Evolutionary conservation across 768 basidiomycete species (phyloP).

Genomic region (Agrocybe pediades): DNA sequence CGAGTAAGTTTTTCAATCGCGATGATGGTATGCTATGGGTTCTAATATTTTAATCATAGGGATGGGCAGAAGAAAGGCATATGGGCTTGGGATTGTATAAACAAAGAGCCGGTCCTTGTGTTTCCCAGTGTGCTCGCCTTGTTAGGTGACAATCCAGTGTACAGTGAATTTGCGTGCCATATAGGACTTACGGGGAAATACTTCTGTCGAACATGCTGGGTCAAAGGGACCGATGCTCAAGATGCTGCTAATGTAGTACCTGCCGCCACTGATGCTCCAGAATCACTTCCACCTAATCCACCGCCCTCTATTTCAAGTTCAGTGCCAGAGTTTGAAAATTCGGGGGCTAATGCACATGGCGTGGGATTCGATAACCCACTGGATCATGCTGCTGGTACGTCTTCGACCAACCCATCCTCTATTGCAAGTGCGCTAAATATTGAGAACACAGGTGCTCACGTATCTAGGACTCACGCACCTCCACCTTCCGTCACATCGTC

Average conservation of each 20-base stretch:
- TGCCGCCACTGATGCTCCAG: not conserved
- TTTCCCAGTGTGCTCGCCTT: constrained; percentile 31
- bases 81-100: constrained; percentile 37
- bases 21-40: not conserved
- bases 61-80: constrained; percentile 30
- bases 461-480: no score
- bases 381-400: no score
- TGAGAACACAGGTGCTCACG: no score
- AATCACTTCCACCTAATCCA: not conserved
- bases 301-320: not conserved
- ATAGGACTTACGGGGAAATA: constrained; percentile 37
- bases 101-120: constrained; percentile 28
- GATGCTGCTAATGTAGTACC: constrained; percentile 1
- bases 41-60: constrained; percentile 16
- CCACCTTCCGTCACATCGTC: no score
- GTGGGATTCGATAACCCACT: no score
- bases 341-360: no score
- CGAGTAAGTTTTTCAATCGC: constrained; percentile 25
- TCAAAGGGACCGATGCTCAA: constrained; percentile 22
- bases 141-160: constrained; percentile 50
- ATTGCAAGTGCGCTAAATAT: no score
- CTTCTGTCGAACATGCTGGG: constrained; percentile 43
- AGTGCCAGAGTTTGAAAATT: no score
- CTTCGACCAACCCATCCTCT: no score
- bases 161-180: constrained; percentile 46